A percentile compares a stretch with the other conserved stretches of the same genome.
Conservation (phyloP, 148 eudicot species). For the Silene uniflora region DNA sequence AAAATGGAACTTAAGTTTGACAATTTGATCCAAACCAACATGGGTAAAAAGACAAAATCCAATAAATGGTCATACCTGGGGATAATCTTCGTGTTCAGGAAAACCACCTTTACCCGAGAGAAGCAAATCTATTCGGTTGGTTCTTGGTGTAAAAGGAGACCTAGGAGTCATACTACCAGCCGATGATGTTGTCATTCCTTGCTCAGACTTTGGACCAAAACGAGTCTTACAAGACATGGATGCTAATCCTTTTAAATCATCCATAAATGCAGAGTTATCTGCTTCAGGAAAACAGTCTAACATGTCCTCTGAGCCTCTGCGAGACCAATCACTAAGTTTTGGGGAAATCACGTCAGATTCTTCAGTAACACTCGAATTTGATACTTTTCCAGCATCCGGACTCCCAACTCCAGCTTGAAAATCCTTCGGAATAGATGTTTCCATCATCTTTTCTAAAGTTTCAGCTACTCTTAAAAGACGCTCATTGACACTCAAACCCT, state of each 20-base stretch:
- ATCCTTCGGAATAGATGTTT: constrained; percentile 68
- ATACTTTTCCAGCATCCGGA: constrained; percentile 84
- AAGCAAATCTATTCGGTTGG: constrained; percentile 81
- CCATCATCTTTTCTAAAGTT: constrained; percentile 81
- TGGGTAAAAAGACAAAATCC: background rate
- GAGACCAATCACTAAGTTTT: constrained; percentile 94
- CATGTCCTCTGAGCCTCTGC: constrained; percentile 97
- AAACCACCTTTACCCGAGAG: constrained; percentile 78
- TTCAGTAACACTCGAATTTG: constrained; percentile 90
- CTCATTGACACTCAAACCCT: constrained; percentile 85
- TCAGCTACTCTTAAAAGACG: constrained; percentile 84
- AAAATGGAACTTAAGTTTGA: background rate
- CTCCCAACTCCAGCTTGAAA: constrained; percentile 63
- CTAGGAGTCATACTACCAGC: constrained; percentile 98
- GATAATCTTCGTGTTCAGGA: constrained; percentile 85
- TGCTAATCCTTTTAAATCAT: constrained; percentile 80
- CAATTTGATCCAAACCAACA: background rate
- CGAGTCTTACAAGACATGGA: constrained; percentile 91
- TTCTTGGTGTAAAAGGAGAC: constrained; percentile 89
- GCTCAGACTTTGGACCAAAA: constrained; percentile 98
- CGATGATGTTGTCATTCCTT: constrained; percentile 98
- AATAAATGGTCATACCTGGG: constrained; percentile 58
- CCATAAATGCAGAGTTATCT: constrained; percentile 74
- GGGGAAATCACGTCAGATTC: constrained; percentile 86
- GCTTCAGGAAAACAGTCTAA: constrained; percentile 84